These are phyloP conservation scores for Trypanosoma caninum DNA, from an alignment of 208 protist genomes.

Conservation along the genomic window DNA sequence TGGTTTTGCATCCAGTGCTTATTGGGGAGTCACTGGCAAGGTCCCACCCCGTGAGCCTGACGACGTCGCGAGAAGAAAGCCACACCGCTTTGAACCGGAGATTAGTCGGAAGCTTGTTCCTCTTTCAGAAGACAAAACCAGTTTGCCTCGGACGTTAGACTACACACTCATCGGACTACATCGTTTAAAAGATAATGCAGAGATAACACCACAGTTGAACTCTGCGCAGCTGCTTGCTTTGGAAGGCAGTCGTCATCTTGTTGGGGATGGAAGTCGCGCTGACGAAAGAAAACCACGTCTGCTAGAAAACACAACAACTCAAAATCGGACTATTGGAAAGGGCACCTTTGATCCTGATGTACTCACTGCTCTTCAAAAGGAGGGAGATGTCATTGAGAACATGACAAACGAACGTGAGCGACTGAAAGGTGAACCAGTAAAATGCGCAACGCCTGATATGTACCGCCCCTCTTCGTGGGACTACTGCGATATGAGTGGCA, in stretches of 20 bases:
- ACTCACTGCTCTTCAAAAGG: conserved; percentile 46
- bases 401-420: conserved; percentile 29
- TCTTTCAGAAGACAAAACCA: conserved; percentile 72
- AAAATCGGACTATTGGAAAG: conserved; percentile 53
- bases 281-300: conserved; percentile 54
- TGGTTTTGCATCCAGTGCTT: conserved; percentile 78
- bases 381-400: conserved; percentile 40
- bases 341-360: conserved; percentile 63
- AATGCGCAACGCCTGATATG: conserved; percentile 35
- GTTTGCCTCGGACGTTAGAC: conserved; percentile 66
- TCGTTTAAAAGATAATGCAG: conserved; percentile 38
- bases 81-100: conserved; percentile 71
- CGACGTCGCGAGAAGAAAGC: conserved; percentile 49
- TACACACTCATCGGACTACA: conserved; percentile 70
- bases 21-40: conserved; percentile 76
- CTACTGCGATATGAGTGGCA: conserved; percentile 76
- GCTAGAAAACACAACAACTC: conserved; percentile 56
- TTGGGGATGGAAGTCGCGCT: conserved; percentile 1
- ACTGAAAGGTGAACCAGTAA: conserved; percentile 54
- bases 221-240: conserved; percentile 56
- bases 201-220: conserved; percentile 52
- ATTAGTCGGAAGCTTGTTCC: conserved; percentile 85
- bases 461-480: conserved; percentile 86
- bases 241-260: not conserved
- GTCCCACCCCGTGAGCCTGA: conserved; percentile 73